These are phyloP conservation scores for Pestalotiopsis sp. DNA, from an alignment of 2,329 filamentous ascomycete genomes.

Conservation along the genomic window DNA sequence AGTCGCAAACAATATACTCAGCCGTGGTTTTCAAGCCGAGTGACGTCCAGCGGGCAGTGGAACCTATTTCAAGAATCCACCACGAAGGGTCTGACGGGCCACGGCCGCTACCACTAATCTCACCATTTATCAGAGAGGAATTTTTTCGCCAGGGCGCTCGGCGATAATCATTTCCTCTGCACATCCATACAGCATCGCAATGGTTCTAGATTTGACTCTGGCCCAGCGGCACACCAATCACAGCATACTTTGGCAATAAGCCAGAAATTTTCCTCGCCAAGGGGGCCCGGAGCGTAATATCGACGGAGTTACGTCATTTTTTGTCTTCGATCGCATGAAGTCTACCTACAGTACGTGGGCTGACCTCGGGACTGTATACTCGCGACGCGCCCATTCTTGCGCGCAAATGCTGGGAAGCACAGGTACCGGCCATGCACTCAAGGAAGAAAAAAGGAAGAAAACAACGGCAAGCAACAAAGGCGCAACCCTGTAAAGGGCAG, in stretches of 20 bases:
- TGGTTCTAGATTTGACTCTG: slow-evolving; percentile 8
- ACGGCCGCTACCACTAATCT: neutral
- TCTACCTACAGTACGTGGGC: slow-evolving; percentile 8
- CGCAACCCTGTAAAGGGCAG: neutral
- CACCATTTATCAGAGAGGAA: neutral
- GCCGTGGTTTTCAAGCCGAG: too few relatives aligned
- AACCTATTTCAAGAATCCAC: neutral
- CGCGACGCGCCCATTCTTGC: neutral
- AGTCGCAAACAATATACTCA: too few relatives aligned
- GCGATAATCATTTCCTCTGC: neutral
- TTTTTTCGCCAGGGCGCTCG: neutral
- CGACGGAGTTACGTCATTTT: slow-evolving; percentile 18
- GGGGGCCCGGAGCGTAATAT: slow-evolving; percentile 15
- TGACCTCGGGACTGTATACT: neutral
- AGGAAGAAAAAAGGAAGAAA: neutral
- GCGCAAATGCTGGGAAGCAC: neutral
- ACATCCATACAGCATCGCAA: neutral
- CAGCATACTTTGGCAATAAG: neutral
- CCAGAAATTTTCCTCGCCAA: slow-evolving; percentile 16
- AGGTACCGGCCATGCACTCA: neutral
- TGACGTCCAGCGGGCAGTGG: too few relatives aligned
- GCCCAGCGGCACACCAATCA: slow-evolving; percentile 12
- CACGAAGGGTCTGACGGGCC: neutral
- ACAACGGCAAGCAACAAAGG: neutral
- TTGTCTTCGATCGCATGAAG: slow-evolving; percentile 10